Base-by-base conservation (phyloP, 345 rosid species). In the Hibiscus tridactylites region DNA sequence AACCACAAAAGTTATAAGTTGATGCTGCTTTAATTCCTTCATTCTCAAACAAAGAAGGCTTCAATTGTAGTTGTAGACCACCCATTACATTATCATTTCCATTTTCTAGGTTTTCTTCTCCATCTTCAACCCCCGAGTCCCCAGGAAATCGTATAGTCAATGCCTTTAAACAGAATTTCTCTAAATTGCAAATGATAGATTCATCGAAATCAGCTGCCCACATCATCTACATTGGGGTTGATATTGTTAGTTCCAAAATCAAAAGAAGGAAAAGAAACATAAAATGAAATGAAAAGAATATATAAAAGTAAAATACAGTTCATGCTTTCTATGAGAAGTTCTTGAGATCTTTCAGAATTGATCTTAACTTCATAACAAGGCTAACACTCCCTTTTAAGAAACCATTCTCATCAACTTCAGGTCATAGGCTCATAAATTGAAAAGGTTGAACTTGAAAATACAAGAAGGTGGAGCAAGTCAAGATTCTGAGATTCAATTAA, bases 121-220 rank as follows among this genome's bases (percentile, higher is more conserved):
- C 75, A 50, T 74, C 76, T 73, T 83, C 87, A n/a, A 58, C 77
- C 68, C 72, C 82, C 65, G 86, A 70, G 61, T 88, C 84, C 11
- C 74, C 73, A 13, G 87, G 87, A 73, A 82, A 66, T 71, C 83
- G 85, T 70, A 91, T 67, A 79, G 84, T 79, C 85, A 93, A 80
- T 37, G 91, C 85, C 82, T 89, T 90, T 68, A 87, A 77, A 77
- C 97, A 93, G 71, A 85, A 82, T 75, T 85, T 87, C 81, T 78
- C 96, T 75, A 93, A 74, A 74, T 77, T 72, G 82, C 79, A 78
- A 46, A 74, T 77, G 59, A 79, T 16, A 59, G 91, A 83, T 74
- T 91, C 90, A 65, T 90, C 93, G 74, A 81, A 93, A 81, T 91
- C 98, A 82, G 96, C 93, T 76, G 97, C 98, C 97, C 97, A 93